A percentile compares a stretch with the other conserved stretches of the same genome.
Conservation (phyloP, 2,329 filamentous ascomycete species). For the Colletotrichum abscissum region DNA sequence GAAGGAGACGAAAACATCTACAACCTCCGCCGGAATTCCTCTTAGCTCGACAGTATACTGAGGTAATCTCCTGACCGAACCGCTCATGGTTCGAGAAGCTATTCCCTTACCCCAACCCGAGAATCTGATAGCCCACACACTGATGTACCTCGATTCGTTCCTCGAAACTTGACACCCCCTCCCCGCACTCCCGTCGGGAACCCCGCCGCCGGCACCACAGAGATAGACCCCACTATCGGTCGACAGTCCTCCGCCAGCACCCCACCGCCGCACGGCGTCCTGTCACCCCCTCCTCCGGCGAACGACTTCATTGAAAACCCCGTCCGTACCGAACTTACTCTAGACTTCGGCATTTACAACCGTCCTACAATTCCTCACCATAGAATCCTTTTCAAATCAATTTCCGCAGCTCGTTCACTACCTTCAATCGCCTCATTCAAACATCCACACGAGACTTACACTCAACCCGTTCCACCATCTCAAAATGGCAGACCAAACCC, state of each 20-base stretch:
- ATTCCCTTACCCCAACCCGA: too few relatives aligned
- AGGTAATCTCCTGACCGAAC: too few relatives aligned
- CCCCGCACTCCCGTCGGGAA: conserved; percentile 11
- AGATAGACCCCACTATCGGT: conserved; percentile 20
- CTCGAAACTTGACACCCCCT: background rate
- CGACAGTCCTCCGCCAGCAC: conserved; percentile 20
- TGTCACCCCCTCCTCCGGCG: conserved; percentile 18
- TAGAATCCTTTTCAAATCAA: too few relatives aligned
- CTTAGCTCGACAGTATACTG: too few relatives aligned
- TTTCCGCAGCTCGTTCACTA: too few relatives aligned
- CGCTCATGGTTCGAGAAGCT: too few relatives aligned
- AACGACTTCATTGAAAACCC: conserved; percentile 2
- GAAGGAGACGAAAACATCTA: too few relatives aligned
- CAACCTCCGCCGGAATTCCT: too few relatives aligned
- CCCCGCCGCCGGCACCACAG: conserved; percentile 21
- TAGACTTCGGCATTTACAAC: background rate
- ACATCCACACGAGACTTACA: background rate
- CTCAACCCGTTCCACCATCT: background rate
- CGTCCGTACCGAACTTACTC: background rate
- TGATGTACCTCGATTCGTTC: background rate
- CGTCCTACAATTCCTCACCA: background rate
- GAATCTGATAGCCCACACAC: background rate
- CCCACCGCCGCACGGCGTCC: conserved; percentile 15
- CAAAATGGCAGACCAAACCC: conserved; percentile 18
- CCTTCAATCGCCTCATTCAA: too few relatives aligned